Conservation (phyloP, 345 rosid species). For the Excoecaria cochinchinensis region DNA sequence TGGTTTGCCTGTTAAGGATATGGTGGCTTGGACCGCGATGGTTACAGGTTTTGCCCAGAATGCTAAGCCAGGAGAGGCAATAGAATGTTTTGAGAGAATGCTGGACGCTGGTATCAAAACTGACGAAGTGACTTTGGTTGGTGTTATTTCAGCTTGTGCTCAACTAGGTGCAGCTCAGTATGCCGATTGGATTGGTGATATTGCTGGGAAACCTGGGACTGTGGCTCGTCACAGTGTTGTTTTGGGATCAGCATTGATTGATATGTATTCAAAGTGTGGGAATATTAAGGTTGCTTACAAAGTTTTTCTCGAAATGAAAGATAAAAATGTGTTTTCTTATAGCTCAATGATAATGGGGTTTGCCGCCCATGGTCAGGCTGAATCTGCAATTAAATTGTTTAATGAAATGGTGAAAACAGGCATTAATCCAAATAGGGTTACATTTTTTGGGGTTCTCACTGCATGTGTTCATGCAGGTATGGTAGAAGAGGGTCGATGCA, state of each 20-base stretch:
- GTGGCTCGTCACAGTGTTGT: slow-evolving; percentile 42
- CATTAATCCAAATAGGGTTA: slow-evolving; percentile 62
- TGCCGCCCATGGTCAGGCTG: slow-evolving; percentile 68
- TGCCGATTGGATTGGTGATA: slow-evolving; percentile 46
- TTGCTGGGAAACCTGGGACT: slow-evolving; percentile 41
- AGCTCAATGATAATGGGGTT: slow-evolving; percentile 86
- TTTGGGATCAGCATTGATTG: slow-evolving; percentile 74
- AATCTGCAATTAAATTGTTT: slow-evolving; percentile 59
- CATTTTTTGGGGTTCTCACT: slow-evolving; percentile 73
- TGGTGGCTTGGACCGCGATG: slow-evolving; percentile 81
- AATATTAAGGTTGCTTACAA: slow-evolving; percentile 54
- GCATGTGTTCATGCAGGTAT: slow-evolving; percentile 72
- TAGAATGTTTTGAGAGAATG: slow-evolving; percentile 59
- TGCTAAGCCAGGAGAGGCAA: slow-evolving; percentile 69
- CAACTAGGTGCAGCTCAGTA: slow-evolving; percentile 62
- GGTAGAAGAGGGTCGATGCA: slow-evolving; percentile 53
- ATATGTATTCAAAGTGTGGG: slow-evolving; percentile 88
- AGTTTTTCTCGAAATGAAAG: slow-evolving; percentile 53
- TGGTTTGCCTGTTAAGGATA: slow-evolving; percentile 50
- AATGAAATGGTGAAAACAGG: slow-evolving; percentile 54
- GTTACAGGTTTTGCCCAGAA: slow-evolving; percentile 68
- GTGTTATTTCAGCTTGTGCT: slow-evolving; percentile 78
- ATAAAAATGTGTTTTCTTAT: slow-evolving; percentile 67
- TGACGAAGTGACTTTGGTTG: slow-evolving; percentile 57
- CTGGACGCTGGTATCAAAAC: slow-evolving; percentile 42